Conservation (phyloP, 805 yeast genomes). For the Saturnispora saitoi region DNA sequence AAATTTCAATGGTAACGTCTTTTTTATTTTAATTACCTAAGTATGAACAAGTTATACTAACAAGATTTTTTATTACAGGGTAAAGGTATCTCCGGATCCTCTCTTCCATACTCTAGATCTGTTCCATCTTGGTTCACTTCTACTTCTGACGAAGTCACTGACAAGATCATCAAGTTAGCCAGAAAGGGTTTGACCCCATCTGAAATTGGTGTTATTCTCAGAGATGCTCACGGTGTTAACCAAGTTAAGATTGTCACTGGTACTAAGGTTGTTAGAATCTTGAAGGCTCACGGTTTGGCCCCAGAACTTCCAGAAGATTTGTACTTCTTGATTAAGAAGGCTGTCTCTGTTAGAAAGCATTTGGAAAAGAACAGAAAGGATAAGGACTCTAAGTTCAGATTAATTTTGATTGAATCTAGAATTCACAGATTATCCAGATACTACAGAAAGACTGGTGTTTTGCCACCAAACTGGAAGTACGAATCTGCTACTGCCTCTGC, state of each 20-base stretch:
- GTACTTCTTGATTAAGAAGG: conserved; percentile 98
- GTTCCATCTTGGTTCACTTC: conserved; percentile 99
- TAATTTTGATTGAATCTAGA: conserved; percentile 99
- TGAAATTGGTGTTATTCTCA: conserved; percentile 97
- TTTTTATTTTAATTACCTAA: conserved; percentile 8
- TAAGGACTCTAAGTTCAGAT: conserved; percentile 99
- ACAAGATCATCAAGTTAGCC: conserved; percentile 98
- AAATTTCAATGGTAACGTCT: conserved; percentile 23
- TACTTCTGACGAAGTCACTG: conserved; percentile 90
- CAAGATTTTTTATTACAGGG: conserved; percentile 46
- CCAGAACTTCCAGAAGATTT: conserved; percentile 99
- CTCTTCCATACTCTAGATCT: conserved; percentile 98
- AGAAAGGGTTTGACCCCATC: conserved; percentile 99
- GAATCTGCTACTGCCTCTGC: conserved; percentile 99
- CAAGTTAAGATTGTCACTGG: conserved; percentile 97
- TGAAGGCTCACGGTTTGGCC: conserved; percentile 99
- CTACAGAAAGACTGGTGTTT: conserved; percentile 98
- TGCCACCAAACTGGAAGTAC: conserved; percentile 99
- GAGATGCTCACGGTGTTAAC: conserved; percentile 99
- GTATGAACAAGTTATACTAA: conserved; percentile 27
- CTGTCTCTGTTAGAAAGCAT: conserved; percentile 99
- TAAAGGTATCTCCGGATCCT: conserved; percentile 98
- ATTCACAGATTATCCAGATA: conserved; percentile 99
- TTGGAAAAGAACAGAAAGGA: conserved; percentile 99
- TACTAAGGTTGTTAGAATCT: conserved; percentile 98